Conservation (phyloP, 1,284 basidiomycete genomes). For the Ustilago trichophora region DNA sequence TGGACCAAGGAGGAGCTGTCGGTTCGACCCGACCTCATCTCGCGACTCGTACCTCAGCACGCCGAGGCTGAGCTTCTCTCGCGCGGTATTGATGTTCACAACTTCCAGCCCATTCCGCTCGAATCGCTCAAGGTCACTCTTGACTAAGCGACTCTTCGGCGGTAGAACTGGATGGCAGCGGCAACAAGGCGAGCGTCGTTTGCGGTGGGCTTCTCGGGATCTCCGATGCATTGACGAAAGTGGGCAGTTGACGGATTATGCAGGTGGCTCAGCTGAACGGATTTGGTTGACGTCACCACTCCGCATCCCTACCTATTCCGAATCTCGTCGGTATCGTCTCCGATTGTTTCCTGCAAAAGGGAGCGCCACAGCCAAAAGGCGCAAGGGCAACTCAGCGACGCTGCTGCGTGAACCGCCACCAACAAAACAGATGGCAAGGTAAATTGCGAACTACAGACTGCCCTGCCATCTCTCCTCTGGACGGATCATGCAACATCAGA, state of each 20-base stretch:
- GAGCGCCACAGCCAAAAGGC: too few species aligned
- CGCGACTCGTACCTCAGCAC: slow-evolving; percentile 86
- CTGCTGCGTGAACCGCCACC: background rate
- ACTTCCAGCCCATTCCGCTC: slow-evolving; percentile 72
- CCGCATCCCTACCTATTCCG: background rate
- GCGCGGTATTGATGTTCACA: slow-evolving; percentile 86
- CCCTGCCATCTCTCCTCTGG: background rate
- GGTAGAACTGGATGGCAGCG: background rate
- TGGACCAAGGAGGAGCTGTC: slow-evolving; percentile 97
- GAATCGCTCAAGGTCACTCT: slow-evolving; percentile 66
- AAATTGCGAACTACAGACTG: too few species aligned
- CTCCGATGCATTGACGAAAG: background rate
- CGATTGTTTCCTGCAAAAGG: background rate
- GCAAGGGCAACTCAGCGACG: background rate
- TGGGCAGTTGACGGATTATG: background rate
- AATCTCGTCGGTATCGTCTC: background rate
- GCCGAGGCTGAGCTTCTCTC: slow-evolving; percentile 86
- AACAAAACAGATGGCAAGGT: slow-evolving; percentile 3
- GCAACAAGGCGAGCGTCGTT: background rate
- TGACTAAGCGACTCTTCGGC: slow-evolving; percentile 47
- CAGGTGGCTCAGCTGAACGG: background rate
- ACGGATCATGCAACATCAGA: slow-evolving; percentile 13
- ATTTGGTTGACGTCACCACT: background rate
- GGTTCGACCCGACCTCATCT: slow-evolving; percentile 91
- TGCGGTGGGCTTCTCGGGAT: background rate